phyloP scores from a whole-genome alignment of 2,329 filamentous ascomycete genomes.

The Cladosporium cucumerinum region DNA sequence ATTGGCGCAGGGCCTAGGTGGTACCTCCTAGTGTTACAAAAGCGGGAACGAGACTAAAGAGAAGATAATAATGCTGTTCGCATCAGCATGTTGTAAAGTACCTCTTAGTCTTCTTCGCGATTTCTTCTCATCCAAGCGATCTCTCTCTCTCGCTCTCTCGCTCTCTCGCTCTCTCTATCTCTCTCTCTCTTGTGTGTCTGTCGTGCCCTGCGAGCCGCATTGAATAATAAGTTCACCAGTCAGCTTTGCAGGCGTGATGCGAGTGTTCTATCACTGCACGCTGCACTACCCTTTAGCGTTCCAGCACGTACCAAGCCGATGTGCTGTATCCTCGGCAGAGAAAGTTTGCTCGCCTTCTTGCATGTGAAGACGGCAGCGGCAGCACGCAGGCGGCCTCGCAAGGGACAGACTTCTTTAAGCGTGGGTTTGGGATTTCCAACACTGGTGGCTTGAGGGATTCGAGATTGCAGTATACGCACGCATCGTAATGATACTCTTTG shows the following conservation, averaged over 20 bases:
- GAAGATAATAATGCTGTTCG: not conserved
- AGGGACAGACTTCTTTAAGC: not conserved
- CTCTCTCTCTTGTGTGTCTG: no score
- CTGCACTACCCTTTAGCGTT: not conserved
- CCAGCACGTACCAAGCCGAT: not conserved
- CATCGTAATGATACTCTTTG: not conserved
- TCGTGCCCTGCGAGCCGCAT: not conserved
- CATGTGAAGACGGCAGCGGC: not conserved
- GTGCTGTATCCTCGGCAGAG: not conserved
- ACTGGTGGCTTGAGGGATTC: not conserved
- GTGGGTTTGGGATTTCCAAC: not conserved
- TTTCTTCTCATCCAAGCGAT: constrained; percentile 9
- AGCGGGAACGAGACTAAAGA: not conserved
- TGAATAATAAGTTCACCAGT: not conserved
- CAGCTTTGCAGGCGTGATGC: not conserved
- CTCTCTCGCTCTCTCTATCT: not conserved
- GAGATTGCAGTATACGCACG: not conserved
- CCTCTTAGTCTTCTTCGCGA: not conserved
- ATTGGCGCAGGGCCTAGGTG: not conserved
- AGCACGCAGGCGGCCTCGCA: no score
- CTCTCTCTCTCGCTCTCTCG: not conserved
- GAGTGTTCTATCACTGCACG: not conserved
- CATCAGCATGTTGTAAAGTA: not conserved
- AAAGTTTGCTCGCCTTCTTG: not conserved
- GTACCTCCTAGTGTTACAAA: not conserved